Evolutionary conservation across 169 alveolate genomes (phyloP), one percentile per base, ranked within the genome.

Genomic region (Perkinsus chesapeaki): DNA sequence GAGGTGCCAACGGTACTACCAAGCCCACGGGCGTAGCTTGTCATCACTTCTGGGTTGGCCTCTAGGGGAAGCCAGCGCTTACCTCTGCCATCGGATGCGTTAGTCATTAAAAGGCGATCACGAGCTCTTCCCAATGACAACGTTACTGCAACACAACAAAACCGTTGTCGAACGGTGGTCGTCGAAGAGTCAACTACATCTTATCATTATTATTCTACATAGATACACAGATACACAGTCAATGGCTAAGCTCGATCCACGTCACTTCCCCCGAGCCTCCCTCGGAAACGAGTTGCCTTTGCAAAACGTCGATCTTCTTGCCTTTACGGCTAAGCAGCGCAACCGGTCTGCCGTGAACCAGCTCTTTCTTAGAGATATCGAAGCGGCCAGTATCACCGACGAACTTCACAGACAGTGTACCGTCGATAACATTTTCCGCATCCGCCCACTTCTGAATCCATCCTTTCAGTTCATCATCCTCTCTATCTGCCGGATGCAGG

Each of bases 21-120:
- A 39, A 96, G 92, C 38, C 93, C 38, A 19, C 34, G 12, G 20
- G 92, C 39, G 48, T 95, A 96, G 19, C 94, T 92, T 34, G 95
- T 96, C 73, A 97, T 95, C n/a, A 97, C 97, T 38, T 94, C 95
- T 39, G 98, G 97, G 91, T 96, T 96, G 27, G 97, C 94, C 95
- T 97, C 98, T 12, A 97, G 93, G 38, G 98, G 98, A 92, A 94
- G 90, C 98, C 98, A 97, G 60, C 91, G 39, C 92, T 93, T 93
- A 10, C 39, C 27, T 27, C 82, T 60, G 82, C 3, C 27, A 27
- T 60, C 27, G 23, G n/a, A n/a, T n/a, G n/a, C n/a, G n/a, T n/a
- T n/a, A n/a, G n/a, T n/a, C n/a, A n/a, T n/a, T n/a, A n/a, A n/a
- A n/a, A n/a, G n/a, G n/a, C n/a, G n/a, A n/a, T n/a, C n/a, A n/a